Conservation (phyloP, 164 flowering plant species). For the Kalanchoe fedtschenkoi region DNA sequence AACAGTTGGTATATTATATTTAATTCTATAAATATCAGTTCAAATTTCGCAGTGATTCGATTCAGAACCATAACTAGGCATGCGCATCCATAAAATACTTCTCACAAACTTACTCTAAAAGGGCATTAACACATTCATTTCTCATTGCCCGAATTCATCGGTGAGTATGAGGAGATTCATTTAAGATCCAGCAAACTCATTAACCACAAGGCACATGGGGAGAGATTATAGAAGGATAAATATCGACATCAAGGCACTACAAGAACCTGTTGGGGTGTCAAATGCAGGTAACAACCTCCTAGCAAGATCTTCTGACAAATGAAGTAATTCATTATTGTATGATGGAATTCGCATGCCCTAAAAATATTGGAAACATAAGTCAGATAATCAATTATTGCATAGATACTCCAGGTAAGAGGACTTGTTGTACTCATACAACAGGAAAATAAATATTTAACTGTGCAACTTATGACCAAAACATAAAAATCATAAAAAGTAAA, state of each 20-base stretch:
- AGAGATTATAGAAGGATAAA: not conserved
- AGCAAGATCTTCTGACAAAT: conserved; percentile 81
- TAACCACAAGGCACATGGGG: not conserved
- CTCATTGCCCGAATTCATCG: not conserved
- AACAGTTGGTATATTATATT: not conserved
- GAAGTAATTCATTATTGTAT: conserved; percentile 67
- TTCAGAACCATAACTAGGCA: not conserved
- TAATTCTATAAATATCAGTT: not conserved
- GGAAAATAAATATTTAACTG: not conserved
- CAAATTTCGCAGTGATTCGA: not conserved
- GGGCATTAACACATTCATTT: not conserved
- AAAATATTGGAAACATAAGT: not conserved
- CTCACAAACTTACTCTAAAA: not conserved
- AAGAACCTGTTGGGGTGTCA: conserved; percentile 91
- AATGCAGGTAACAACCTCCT: conserved; percentile 86
- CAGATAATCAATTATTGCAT: not conserved
- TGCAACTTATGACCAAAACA: too few relatives aligned
- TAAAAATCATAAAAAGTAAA: too few relatives aligned
- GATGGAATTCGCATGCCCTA: conserved; percentile 92
- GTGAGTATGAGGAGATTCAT: not conserved
- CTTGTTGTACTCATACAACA: not conserved
- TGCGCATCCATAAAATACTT: not conserved
- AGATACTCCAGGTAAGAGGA: not conserved
- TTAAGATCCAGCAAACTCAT: not conserved
- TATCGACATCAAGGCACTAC: conserved; percentile 1